These are phyloP conservation scores for Naganishia vishniacii DNA, from an alignment of 768 basidiomycete species.

Conservation along the genomic window DNA sequence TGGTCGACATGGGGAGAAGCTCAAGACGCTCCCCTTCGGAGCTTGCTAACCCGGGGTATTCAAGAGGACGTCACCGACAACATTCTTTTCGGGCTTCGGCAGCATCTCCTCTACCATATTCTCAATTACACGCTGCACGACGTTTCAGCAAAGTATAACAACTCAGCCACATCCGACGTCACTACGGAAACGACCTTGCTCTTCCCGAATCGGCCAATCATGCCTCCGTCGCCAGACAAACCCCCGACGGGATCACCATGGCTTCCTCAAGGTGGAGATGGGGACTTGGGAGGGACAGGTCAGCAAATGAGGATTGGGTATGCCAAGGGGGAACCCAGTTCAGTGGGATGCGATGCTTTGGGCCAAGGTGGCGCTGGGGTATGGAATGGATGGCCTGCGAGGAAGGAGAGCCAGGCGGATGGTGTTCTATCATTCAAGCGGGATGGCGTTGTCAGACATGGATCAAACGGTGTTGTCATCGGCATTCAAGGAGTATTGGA, in stretches of 20 bases:
- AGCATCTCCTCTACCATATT: slow-evolving; percentile 89
- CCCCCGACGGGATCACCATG: slow-evolving; percentile 72
- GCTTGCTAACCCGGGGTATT: background rate
- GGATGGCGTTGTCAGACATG: slow-evolving; percentile 57
- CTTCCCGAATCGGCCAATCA: slow-evolving; percentile 49
- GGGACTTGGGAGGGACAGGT: slow-evolving; percentile 70
- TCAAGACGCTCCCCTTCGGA: background rate
- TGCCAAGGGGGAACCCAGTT: slow-evolving; percentile 51
- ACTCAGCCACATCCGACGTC: slow-evolving; percentile 26
- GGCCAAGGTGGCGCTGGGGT: slow-evolving; percentile 63
- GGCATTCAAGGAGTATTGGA: slow-evolving; percentile 70
- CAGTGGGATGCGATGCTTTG: slow-evolving; percentile 58
- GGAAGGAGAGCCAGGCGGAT: background rate
- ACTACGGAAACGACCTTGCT: slow-evolving; percentile 44
- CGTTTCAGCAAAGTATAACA: slow-evolving; percentile 47
- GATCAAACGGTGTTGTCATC: slow-evolving; percentile 70
- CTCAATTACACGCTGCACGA: slow-evolving; percentile 67
- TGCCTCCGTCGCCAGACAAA: slow-evolving; percentile 60
- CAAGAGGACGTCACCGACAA: slow-evolving; percentile 61
- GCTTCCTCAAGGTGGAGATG: slow-evolving; percentile 70
- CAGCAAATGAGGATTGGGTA: slow-evolving; percentile 67
- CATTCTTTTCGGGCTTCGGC: slow-evolving; percentile 72
- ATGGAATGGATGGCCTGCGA: slow-evolving; percentile 39
- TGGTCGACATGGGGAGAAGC: slow-evolving; percentile 41
- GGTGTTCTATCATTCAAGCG: slow-evolving; percentile 37